These are phyloP conservation scores for Mallotus repandus DNA, from an alignment of 441 rosid species.

Conservation along the genomic window DNA sequence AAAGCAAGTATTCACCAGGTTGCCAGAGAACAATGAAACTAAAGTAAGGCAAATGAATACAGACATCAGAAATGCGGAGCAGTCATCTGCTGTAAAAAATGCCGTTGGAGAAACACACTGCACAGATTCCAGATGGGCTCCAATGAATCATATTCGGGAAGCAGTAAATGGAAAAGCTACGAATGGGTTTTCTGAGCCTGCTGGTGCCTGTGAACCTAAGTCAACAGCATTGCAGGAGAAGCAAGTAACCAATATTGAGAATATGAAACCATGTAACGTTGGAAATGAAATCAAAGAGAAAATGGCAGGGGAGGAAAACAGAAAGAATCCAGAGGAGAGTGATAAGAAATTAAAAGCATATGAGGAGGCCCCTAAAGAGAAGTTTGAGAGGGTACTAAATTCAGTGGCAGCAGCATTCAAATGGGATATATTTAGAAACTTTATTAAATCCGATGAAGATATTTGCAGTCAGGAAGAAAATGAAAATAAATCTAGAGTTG, in stretches of 20 bases:
- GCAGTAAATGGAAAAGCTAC: conserved; percentile 26
- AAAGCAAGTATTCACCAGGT: conserved; percentile 19
- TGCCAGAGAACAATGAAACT: conserved; percentile 18
- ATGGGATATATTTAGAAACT: conserved; percentile 15
- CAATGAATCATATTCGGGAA: conserved; percentile 22
- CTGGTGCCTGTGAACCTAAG: neutral
- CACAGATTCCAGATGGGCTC: conserved; percentile 9
- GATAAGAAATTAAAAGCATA: conserved; percentile 4
- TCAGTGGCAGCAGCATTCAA: conserved; percentile 11
- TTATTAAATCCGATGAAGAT: conserved; percentile 24
- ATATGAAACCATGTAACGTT: conserved; percentile 21
- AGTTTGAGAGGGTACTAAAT: conserved; percentile 5
- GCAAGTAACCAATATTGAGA: conserved; percentile 26
- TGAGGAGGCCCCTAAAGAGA: conserved; percentile 8
- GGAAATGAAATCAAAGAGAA: conserved; percentile 30
- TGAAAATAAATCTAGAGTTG: neutral
- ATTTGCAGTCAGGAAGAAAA: conserved; percentile 19
- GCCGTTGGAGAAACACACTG: conserved; percentile 20
- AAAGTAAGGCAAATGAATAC: conserved; percentile 25
- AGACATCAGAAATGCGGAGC: conserved; percentile 24
- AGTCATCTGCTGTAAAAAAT: conserved; percentile 23
- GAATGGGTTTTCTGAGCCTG: conserved; percentile 20
- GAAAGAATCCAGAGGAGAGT: conserved; percentile 25
- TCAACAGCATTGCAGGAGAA: conserved; percentile 15
- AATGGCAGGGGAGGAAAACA: conserved; percentile 16